These are phyloP conservation scores for Saturnispora halmiae DNA, from an alignment of 805 yeast genomes.

Conservation along the genomic window DNA sequence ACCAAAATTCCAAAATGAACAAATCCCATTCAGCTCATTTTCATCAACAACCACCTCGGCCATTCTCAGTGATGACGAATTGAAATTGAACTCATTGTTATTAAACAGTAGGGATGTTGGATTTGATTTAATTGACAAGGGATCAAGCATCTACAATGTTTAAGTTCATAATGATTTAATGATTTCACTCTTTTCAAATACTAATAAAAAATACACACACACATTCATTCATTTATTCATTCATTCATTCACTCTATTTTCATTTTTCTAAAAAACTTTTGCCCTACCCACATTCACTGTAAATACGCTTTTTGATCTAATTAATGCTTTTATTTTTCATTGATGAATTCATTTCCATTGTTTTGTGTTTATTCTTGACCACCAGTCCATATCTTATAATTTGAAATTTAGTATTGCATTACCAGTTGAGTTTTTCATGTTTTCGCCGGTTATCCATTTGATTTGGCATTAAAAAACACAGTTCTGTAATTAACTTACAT, in stretches of 20 bases:
- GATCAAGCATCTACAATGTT: slow-evolving; percentile 30
- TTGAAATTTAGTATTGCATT: neutral
- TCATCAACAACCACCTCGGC: slow-evolving; percentile 14
- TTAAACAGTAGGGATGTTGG: slow-evolving; percentile 50
- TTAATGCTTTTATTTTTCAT: slow-evolving; percentile 6
- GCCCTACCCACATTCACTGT: too few species aligned
- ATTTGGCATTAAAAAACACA: neutral
- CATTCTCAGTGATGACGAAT: slow-evolving; percentile 19
- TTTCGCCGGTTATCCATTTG: too few species aligned
- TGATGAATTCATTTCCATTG: slow-evolving; percentile 6
- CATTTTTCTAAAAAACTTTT: too few species aligned
- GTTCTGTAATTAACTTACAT: too few species aligned
- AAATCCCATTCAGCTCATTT: slow-evolving; percentile 22
- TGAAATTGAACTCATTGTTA: slow-evolving; percentile 42
- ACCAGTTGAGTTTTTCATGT: neutral
- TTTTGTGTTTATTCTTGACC: neutral
- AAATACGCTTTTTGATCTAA: slow-evolving; percentile 9
- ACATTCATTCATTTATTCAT: neutral
- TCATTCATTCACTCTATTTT: slow-evolving; percentile 1
- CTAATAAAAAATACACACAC: neutral
- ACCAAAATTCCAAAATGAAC: slow-evolving; percentile 19
- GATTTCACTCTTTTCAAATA: neutral
- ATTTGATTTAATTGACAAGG: slow-evolving; percentile 41
- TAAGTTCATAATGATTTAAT: slow-evolving; percentile 1
- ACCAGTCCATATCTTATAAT: neutral